Conservation (phyloP, 768 basidiomycete genomes). For the Mycena epipterygia region DNA sequence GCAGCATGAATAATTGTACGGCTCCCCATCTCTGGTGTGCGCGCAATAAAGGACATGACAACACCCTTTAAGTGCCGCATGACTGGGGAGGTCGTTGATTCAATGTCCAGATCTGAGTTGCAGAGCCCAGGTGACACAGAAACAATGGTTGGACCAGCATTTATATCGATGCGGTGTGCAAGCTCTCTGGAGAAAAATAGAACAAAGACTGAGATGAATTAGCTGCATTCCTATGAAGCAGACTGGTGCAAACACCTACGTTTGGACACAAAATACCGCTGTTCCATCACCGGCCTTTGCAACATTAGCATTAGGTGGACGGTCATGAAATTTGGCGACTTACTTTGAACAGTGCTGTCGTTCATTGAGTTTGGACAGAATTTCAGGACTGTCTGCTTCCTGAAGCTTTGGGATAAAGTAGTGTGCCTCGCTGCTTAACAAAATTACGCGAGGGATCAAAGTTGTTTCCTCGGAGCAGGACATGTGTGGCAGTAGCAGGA, state of each 20-base stretch:
- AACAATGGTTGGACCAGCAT: neutral
- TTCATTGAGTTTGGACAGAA: constrained; percentile 6
- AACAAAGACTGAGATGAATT: neutral
- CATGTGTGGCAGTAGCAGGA: neutral
- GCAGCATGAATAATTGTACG: constrained; percentile 10
- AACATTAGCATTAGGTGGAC: neutral
- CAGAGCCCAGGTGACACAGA: neutral
- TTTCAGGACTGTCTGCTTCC: neutral
- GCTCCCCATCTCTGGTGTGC: constrained; percentile 14
- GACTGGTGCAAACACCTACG: neutral
- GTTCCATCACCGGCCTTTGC: neutral
- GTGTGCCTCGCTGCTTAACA: constrained; percentile 8
- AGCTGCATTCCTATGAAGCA: neutral
- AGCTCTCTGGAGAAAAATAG: constrained; percentile 1
- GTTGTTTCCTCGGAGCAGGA: neutral
- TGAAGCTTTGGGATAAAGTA: neutral
- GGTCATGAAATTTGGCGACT: neutral
- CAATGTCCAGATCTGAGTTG: neutral
- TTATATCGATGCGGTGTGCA: neutral
- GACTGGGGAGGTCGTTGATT: neutral
- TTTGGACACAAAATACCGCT: neutral
- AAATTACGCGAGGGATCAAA: neutral
- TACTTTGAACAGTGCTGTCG: neutral
- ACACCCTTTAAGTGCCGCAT: neutral
- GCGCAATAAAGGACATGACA: neutral